Percentiles rank a stretch among this genome's conserved stretches.
Evolutionary conservation across 129 eudicot genomes (phyloP).

Genomic region (Cynara cardunculus): DNA sequence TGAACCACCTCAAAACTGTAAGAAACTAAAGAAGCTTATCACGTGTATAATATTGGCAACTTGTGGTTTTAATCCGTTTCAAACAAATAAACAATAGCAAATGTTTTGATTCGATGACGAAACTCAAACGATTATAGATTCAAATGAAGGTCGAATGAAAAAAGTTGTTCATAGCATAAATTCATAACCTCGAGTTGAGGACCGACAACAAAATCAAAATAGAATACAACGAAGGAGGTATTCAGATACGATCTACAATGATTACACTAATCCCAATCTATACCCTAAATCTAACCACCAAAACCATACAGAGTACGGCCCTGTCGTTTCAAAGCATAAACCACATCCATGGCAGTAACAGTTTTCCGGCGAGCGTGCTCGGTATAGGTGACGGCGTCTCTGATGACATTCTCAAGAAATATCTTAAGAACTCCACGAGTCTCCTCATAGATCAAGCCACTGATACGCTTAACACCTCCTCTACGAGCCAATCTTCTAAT

Average conservation of each 20-base stretch:
- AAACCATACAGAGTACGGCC: slow-evolving; percentile 57
- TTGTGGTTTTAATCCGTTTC: neutral
- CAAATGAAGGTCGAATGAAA: neutral
- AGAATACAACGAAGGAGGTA: neutral
- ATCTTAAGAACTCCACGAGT: slow-evolving; percentile 56
- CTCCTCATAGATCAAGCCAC: slow-evolving; percentile 57
- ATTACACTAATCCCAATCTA: neutral
- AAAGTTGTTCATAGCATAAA: slow-evolving; percentile 1
- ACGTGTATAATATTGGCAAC: neutral
- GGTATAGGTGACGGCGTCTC: slow-evolving; percentile 55
- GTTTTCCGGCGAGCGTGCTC: slow-evolving; percentile 63
- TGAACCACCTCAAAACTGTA: neutral
- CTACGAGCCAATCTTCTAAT: slow-evolving; percentile 48
- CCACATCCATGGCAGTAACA: slow-evolving; percentile 62
- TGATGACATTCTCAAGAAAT: slow-evolving; percentile 47
- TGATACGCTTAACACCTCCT: slow-evolving; percentile 54
- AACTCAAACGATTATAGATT: neutral
- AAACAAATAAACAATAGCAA: neutral
- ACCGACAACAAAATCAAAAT: neutral
- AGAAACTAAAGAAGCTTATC: neutral
- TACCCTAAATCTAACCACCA: slow-evolving; percentile 39
- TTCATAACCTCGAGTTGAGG: slow-evolving; percentile 14
- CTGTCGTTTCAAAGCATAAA: slow-evolving; percentile 55
- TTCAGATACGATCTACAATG: neutral
- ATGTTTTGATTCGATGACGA: neutral